Evolutionary conservation across 1,284 basidiomycete genomes (phyloP), one percentile per base, ranked within the genome.

Genomic region (Taiwanofungus camphoratus): DNA sequence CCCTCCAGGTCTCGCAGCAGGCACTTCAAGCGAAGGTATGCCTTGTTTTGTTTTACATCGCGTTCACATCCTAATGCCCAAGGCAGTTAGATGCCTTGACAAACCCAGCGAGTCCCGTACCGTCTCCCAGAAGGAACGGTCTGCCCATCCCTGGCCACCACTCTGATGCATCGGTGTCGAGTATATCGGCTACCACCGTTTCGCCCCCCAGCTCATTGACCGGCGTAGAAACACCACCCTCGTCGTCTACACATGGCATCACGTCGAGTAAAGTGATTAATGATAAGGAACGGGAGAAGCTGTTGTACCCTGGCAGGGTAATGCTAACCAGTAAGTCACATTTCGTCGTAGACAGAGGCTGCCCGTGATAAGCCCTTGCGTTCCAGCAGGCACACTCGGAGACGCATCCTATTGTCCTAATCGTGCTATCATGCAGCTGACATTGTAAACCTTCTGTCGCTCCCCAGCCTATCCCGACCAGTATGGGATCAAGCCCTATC

Each of bases 241-340:
- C 62, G 1, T 55, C 66, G 0, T 50, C 58, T 7, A 51, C 58
- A 16, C 53, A 50, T 9, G 50, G 52, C 27, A 54, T 62, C 3
- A 42, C 37, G 21, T 36, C 33, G 9, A 54, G 55, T 34, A 54
- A 53, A 42, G 31, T 33, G 16, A 43, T 55, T 3, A 62, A 63
- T 7, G 82, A 84, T 46, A 85, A 74, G 61, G 84, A 87, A 48
- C 70, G 83, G 42, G 86, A 88, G 63, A 84, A 73, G 53, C 53
- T 77, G 26, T 59, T 90, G 23, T 92, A 91, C 58, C 87, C 87
- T 4, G 80, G 81, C 5, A 70, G 89, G 36, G 82, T 92, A 23
- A 71, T 87, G 48, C 70, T 92, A n/a, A 89, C 87, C 5, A 90
- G 87, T 88, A 55, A 62, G 79, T 74, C 12, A 4, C 16, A n/a